phyloP scores from a whole-genome alignment of 1,284 basidiomycete genomes.

The Schizophyllum amplum region DNA sequence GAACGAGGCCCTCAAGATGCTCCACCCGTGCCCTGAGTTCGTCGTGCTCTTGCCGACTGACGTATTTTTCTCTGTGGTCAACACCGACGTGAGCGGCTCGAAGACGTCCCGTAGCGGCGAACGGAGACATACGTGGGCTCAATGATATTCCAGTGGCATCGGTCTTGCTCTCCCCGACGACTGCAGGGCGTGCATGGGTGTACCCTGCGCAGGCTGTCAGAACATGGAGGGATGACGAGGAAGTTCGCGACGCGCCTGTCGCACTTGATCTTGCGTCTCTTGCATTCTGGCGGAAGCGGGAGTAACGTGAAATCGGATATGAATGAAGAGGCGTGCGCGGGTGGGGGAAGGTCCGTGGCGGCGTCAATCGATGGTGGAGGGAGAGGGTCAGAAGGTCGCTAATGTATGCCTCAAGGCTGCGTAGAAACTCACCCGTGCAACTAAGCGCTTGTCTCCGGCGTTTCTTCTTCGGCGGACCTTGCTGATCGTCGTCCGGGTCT shows the following conservation, averaged over 20 bases:
- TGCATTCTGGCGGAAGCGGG: conserved; percentile 13
- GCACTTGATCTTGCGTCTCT: conserved; percentile 18
- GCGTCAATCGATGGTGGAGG: not conserved
- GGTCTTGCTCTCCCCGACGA: conserved; percentile 15
- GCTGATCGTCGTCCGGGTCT: not conserved
- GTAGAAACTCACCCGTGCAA: conserved; percentile 10
- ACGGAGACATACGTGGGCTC: conserved; percentile 14
- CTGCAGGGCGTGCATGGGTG: conserved; percentile 18
- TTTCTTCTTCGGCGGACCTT: conserved; percentile 15
- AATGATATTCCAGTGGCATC: conserved; percentile 17
- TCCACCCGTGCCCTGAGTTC: conserved; percentile 14
- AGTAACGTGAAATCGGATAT: not conserved
- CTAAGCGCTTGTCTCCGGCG: conserved; percentile 12
- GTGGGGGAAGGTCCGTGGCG: not conserved
- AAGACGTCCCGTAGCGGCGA: not conserved
- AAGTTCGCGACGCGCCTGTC: conserved; percentile 12
- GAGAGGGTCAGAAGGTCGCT: not conserved
- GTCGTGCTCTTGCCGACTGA: conserved; percentile 15
- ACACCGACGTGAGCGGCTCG: not conserved
- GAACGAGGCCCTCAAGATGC: conserved; percentile 13
- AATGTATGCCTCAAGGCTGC: not conserved
- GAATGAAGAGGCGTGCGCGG: not conserved
- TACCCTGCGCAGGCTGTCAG: conserved; percentile 6
- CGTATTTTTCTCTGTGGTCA: conserved; percentile 16
- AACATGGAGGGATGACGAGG: not conserved